A percentile compares a stretch with the other conserved stretches of the same genome.
phyloP scores from a whole-genome alignment of 768 basidiomycete genomes.

The Amanita rubescens region DNA sequence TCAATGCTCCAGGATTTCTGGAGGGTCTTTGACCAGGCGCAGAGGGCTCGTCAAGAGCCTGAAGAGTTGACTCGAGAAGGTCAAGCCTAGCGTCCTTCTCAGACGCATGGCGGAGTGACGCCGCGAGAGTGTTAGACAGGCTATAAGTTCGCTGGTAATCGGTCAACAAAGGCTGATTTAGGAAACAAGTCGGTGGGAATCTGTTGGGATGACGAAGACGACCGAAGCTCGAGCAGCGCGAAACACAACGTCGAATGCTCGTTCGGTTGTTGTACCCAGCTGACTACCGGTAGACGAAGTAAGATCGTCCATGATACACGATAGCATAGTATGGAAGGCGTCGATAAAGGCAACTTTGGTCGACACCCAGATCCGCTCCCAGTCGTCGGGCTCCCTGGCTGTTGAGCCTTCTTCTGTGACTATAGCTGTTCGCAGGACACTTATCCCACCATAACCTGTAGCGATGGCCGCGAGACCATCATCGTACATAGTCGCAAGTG shows the following conservation, averaged over 20 bases:
- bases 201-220: slow-evolving; percentile 20
- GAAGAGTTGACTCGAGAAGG: slow-evolving; percentile 45
- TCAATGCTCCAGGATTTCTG: slow-evolving; percentile 50
- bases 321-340: slow-evolving; percentile 53
- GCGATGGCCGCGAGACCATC: slow-evolving; percentile 47
- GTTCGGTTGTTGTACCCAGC: slow-evolving; percentile 43
- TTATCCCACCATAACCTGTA: slow-evolving; percentile 52
- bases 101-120: slow-evolving; percentile 33
- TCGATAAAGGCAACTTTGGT: slow-evolving; percentile 71
- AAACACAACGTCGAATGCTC: slow-evolving; percentile 51
- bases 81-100: slow-evolving; percentile 56
- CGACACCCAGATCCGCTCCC: slow-evolving; percentile 65
- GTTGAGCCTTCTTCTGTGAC: slow-evolving; percentile 5
- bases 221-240: slow-evolving; percentile 43
- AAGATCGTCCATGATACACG: slow-evolving; percentile 41
- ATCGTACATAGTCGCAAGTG: slow-evolving; percentile 56
- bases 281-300: slow-evolving; percentile 32
- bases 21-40: slow-evolving; percentile 10
- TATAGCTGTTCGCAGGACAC: slow-evolving; percentile 13
- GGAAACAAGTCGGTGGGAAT: slow-evolving; percentile 42
- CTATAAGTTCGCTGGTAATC: slow-evolving; percentile 71
- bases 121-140: slow-evolving; percentile 42
- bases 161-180: slow-evolving; percentile 57
- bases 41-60: slow-evolving; percentile 25
- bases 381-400: slow-evolving; percentile 42